Evolutionary conservation across 179 eudicot genomes (phyloP), one percentile per base, ranked within the genome.

Genomic region (Gypsophila paniculata): DNA sequence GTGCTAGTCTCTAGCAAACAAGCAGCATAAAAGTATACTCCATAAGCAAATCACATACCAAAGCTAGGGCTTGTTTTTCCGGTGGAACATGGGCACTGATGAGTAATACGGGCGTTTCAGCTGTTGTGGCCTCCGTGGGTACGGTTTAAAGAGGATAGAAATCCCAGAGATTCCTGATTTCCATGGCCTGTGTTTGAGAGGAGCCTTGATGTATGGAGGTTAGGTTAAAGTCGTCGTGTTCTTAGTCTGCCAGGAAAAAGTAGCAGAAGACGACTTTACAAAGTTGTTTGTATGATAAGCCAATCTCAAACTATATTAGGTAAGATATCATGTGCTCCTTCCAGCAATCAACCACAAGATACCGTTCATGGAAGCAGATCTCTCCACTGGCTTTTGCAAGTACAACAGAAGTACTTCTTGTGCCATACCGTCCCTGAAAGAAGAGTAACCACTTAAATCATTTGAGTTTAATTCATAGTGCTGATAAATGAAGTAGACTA

Each of bases 381-480:
- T 76, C 79, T 25, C 83, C 87, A 42, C 39, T 55, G 49, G 11
- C 67, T 48, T 79, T 81, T n/a, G 75, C 72, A 9, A 77, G 26
- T 22, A 84, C 79, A 4, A 61, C 77, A 10, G 85, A 58, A 17
- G 78, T 81, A 78, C 86, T 83, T 79, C 86, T 78, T 12, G 84
- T 83, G 60, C 86, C 84, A 78, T 84, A 84, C 48, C 53, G 78
- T 65, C 87, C 85, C 85, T 84, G n/a, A 6, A 53, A 6, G 18
- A 26, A 8, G 6, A 3, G 23, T 15, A 36, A 12, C 8, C 22
- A 7, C 44, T 23, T 60, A 19, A 6, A 10, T 39, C 10, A 36
- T 19, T n/a, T 3, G 4, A 12, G 4, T 5, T 14, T 63, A n/a
- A 49, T 46, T 46, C 14, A 46, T 46, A 73, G 17, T 21, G 68